These are phyloP conservation scores for Paramecium tetraurelia DNA, from an alignment of 73 alveolate genomes.

Conservation along the genomic window DNA sequence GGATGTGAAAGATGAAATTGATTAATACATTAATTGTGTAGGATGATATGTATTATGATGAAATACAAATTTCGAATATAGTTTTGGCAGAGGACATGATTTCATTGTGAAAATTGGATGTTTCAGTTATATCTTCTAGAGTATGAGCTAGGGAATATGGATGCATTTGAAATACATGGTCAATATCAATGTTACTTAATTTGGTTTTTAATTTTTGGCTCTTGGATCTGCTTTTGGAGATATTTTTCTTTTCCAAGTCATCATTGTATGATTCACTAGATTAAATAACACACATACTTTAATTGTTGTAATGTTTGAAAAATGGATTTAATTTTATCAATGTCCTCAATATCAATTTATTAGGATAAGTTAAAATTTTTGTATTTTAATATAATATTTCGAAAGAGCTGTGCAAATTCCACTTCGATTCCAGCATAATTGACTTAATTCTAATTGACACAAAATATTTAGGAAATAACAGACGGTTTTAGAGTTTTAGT, in stretches of 20 bases:
- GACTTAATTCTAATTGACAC: background rate
- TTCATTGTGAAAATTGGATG: background rate
- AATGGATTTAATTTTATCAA: background rate
- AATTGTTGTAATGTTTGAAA: background rate
- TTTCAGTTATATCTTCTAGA: background rate
- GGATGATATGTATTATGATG: background rate
- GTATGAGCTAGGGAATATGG: background rate
- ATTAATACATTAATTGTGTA: background rate
- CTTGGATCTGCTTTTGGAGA: background rate
- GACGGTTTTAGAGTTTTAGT: background rate
- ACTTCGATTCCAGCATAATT: background rate
- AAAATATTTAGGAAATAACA: background rate
- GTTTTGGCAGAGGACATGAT: background rate
- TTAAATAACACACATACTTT: background rate
- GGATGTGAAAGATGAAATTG: background rate
- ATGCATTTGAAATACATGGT: background rate
- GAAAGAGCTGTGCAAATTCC: background rate
- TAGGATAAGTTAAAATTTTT: background rate
- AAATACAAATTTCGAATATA: background rate
- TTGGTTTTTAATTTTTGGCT: background rate
- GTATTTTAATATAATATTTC: background rate
- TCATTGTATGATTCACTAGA: background rate
- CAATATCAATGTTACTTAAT: background rate
- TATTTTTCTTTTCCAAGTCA: background rate
- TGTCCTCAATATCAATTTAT: background rate